Evolutionary conservation across 2,329 filamentous ascomycete genomes (phyloP).

Genomic region (Orbilia blumenaviensis): DNA sequence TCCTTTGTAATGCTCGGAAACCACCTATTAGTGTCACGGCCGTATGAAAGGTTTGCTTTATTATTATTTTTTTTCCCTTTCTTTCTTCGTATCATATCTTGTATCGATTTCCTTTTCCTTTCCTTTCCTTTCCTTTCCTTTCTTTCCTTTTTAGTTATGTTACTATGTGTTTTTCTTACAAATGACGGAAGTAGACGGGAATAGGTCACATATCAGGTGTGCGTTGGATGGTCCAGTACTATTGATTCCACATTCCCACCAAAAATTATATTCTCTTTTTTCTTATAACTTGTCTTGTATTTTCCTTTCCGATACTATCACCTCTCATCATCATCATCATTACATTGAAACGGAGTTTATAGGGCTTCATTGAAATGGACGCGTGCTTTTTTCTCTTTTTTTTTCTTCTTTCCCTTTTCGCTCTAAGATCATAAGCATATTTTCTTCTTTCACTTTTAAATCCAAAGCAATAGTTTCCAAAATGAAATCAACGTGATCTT

Average conservation of each 20-base stretch:
- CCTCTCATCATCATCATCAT: conserved; percentile 26
- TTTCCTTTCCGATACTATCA: conserved; percentile 2
- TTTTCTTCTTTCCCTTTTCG: too few species aligned
- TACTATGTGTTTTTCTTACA: conserved; percentile 15
- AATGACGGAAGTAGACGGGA: conserved; percentile 52
- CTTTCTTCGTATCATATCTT: conserved; percentile 20
- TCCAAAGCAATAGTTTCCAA: not conserved
- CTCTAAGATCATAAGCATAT: conserved; percentile 29
- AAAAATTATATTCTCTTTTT: conserved; percentile 29
- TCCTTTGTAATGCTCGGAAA: conserved; percentile 48
- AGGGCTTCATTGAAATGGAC: conserved; percentile 50
- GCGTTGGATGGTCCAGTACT: conserved; percentile 22
- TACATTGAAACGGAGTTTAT: conserved; percentile 53
- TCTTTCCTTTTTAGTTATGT: conserved; percentile 9
- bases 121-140: not conserved
- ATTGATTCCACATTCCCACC: conserved; percentile 23
- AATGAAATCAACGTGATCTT: not conserved
- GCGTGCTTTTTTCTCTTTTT: conserved; percentile 8
- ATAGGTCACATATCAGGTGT: conserved; percentile 20
- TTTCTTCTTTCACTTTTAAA: not conserved
- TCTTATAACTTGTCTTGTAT: not conserved
- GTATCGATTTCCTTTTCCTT: conserved; percentile 16
- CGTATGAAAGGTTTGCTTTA: conserved; percentile 41
- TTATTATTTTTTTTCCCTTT: conserved; percentile 20
- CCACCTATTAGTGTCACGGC: conserved; percentile 43